Evolutionary conservation across 1,139 yeast species (phyloP), one percentile per base, ranked within the genome.

Genomic region (Debaryomyces sp.): DNA sequence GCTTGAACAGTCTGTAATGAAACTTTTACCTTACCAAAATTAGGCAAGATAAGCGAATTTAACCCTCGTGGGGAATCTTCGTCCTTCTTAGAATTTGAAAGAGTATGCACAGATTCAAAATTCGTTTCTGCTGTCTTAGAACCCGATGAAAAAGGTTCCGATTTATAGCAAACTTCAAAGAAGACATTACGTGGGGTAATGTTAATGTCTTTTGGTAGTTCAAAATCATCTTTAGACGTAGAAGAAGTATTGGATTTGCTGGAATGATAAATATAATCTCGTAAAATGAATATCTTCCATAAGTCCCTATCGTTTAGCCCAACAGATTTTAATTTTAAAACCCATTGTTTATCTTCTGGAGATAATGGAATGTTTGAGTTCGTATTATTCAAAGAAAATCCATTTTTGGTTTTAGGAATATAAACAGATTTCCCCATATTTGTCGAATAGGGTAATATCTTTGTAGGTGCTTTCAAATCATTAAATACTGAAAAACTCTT

Each of bases 221-320:
- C 42, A 38, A 47, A 49, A 8, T 41, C 55, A n/a, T 44, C 47
- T 26, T 49, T 52, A 22, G 48, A 10, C 10, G 23, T 47, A 10
- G 44, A 41, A 13, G 43, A 23, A 6, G 32, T 37, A 21, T 38
- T 39, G 12, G 57, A 55, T 48, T 73, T 70, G 4, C 88, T 82
- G 3, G 86, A 82, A 50, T 85, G 80, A 56, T 71, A 77, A 6
- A 91, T 78, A 57, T 90, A 89, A 40, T 85, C 85, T 49, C 92
- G 74, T 45, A 90, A 61, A 8, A 80, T 80, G 33, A 84, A 82
- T 6, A 94, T 70, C 65, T 92, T 94, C 98, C 98, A 92, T 21
- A 89, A 61, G 45, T 91, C 96, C 12, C 74, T 77, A 15, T 83
- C 88, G 17, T 75, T 78, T 43, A 92, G 70, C 0, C 97, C 98